A percentile compares a stretch with the other conserved stretches of the same genome.
These are phyloP conservation scores for Cladophialophora yegresii DNA, from an alignment of 2,329 filamentous ascomycete genomes.

Conservation along the genomic window DNA sequence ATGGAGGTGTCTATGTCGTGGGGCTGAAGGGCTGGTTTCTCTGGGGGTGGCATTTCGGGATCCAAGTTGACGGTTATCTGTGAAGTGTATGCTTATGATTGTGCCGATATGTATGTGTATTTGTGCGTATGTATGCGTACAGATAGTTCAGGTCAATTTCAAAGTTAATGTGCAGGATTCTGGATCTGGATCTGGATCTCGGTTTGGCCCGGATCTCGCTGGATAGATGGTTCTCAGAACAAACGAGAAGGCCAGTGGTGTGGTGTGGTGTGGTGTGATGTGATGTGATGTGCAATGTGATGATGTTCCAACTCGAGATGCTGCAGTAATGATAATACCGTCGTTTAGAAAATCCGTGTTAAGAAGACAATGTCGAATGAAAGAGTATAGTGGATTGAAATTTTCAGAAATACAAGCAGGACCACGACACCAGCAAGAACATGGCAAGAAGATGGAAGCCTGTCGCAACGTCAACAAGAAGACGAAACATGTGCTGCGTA, in stretches of 20 bases:
- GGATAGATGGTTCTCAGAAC: neutral
- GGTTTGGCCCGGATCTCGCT: neutral
- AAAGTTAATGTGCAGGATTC: neutral
- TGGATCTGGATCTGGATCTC: neutral
- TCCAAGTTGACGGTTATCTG: neutral
- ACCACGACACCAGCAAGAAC: neutral
- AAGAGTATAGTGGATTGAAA: neutral
- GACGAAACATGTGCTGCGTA: neutral
- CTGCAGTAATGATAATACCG: neutral
- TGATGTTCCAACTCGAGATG: neutral
- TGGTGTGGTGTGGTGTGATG: neutral
- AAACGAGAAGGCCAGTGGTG: neutral
- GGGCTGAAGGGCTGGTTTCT: constrained; percentile 17
- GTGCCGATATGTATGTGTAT: neutral
- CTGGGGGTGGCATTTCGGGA: constrained; percentile 13
- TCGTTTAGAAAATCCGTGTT: neutral
- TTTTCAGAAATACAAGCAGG: neutral
- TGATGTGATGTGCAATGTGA: neutral
- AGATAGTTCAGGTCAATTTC: neutral
- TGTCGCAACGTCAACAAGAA: neutral
- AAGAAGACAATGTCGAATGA: neutral
- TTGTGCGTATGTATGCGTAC: neutral
- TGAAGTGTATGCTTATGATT: neutral
- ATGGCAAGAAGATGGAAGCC: neutral
- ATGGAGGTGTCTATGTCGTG: neutral